Conservation (phyloP, 2,329 filamentous ascomycete species). For the Onygena corvina region DNA sequence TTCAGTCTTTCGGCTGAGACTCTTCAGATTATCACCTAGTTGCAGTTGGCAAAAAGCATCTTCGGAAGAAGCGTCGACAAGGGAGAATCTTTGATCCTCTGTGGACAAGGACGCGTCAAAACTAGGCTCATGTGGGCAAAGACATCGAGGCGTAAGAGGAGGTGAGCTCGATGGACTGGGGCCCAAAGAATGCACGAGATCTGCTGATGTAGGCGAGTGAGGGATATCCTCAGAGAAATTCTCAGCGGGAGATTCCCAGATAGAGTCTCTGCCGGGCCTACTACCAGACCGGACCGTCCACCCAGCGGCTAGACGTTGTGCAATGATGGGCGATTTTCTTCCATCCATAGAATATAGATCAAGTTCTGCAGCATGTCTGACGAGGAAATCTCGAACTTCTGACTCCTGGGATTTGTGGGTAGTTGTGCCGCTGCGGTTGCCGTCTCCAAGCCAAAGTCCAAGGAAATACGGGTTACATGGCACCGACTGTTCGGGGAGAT, state of each 20-base stretch:
- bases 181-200: no score
- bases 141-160: no score
- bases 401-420: constrained; percentile 9
- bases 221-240: no score
- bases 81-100: no score
- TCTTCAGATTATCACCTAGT: neutral
- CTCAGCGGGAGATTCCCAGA: neutral
- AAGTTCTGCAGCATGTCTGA: constrained; percentile 12
- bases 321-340: neutral
- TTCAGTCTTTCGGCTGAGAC: neutral
- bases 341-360: constrained; percentile 6
- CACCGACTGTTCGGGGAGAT: constrained; percentile 19
- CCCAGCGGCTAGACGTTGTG: constrained; percentile 7
- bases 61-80: neutral
- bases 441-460: constrained; percentile 18
- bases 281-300: neutral
- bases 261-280: neutral
- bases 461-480: constrained; percentile 17
- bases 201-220: no score
- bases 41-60: neutral
- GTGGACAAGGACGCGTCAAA: no score
- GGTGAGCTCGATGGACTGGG: no score
- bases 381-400: constrained; percentile 12
- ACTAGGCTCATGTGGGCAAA: no score
- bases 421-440: constrained; percentile 4